Evolutionary conservation across 2,329 filamentous ascomycete species (phyloP), one percentile per base, ranked within the genome.

Genomic region (Claviceps digitariae): DNA sequence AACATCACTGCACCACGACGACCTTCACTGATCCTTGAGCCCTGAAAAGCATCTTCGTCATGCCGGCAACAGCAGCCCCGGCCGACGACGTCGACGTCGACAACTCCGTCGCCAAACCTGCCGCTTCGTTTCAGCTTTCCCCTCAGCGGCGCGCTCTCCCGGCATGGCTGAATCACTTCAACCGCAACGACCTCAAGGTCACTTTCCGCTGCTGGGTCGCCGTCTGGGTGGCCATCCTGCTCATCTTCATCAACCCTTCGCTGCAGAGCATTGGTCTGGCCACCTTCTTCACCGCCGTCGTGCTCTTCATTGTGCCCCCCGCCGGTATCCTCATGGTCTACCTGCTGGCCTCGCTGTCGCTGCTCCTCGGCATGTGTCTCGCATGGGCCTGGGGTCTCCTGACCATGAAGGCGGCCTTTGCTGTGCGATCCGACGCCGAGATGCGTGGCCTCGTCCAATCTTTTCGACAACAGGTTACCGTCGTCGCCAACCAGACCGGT

Each of bases 301-400:
- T 75, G 1, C 61, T 75, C 12, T 70, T 72, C 31, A 72, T 76
- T 25, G 65, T 70, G 0, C 74, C 74, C 0, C 73, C 74, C 0
- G 66, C 69, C 2, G 68, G 68, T 3, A 74, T 75, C 15, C 58
- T 76, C 1, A 70, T 73, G 38, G 61, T 76, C 41, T 73, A 72
- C 54, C 56, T 77, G 2, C 62, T 77, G 6, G 70, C 62, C 10
- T 61, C 67, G 0, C 38, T 73, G 1, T 70, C 74, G 0, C 61
- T 76, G 4, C 60, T 76, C 3, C 13, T 75, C 1, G 74, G 74
- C 20, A 73, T 76, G 60, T 70, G 66, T 34, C 58, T 74, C 0
- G 73, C 68, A 4, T 76, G 74, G 73, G 72, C 66, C 5, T 77
- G 74, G 74, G 74, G 74, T 3, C 63, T 74, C 2, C 62, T 76